Base-by-base conservation (phyloP, 352 stramenopile species). In the Blastocystis hominis region DNA sequence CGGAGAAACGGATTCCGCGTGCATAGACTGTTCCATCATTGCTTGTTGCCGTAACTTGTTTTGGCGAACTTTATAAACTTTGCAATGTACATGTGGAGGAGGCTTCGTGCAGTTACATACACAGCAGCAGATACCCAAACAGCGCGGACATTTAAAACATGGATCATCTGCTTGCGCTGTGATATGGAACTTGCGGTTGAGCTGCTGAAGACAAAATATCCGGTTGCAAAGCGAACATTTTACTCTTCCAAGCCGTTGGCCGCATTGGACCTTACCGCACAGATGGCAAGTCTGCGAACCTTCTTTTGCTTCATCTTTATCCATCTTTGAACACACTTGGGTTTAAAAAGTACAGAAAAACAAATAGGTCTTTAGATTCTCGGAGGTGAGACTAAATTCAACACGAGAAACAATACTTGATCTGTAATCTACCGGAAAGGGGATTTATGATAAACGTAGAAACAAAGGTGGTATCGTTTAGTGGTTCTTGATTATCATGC, bases 31-130 rank as follows among this genome's bases (percentile, higher is more conserved):
- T 2, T 80, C 70, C 9, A 44, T 17, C 15, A 66, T 15, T 5
- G 17, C 44, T n/a, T 42, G 5, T 42, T 80, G 44, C 30, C 63
- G 78, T 36, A 72, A 30, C 46, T 86, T 86, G 63, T 86, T 86
- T 40, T 86, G 59, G 13, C 76, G 46, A 4, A 86, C 76, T 77
- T 86, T 86, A 24, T 86, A 86, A 10, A 86, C 76, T 75, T 86
- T 86, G 42, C 76, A 86, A n/a, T 86, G 76, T 1, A 86, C 76
- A 70, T 86, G 76, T 5, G 76, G 76, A 61, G 76, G 76, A 20
- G 76, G 76, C 44, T 66, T 68, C 20, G 56, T 36, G 36, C 76
- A 86, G 30, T 86, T 76, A 46, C 76, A 86, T 3, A 86, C 53
- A 86, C 76, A 86, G 44, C 76, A 86, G 30, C 76, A 86, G 3